These are phyloP conservation scores for Leishmania major DNA, from an alignment of 208 protist species.

Conservation along the genomic window DNA sequence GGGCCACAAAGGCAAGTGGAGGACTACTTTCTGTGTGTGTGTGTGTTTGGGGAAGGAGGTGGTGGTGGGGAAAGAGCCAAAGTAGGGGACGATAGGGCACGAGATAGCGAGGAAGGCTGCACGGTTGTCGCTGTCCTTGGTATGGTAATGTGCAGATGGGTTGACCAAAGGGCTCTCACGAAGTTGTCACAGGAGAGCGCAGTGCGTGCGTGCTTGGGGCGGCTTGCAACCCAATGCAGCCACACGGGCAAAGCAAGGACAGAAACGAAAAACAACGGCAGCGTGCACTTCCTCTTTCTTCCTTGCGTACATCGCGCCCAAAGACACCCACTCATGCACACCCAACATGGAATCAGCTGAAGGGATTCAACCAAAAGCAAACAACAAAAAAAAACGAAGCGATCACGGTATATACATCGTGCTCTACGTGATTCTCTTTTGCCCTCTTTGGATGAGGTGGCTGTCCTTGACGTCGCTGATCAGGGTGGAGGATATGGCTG, in stretches of 20 bases:
- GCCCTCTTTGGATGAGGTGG: neutral
- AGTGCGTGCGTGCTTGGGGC: neutral
- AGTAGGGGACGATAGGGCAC: neutral
- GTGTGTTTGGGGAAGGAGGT: neutral
- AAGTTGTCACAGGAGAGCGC: neutral
- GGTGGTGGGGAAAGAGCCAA: neutral
- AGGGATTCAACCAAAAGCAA: neutral
- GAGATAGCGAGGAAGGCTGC: neutral
- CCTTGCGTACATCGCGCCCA: slow-evolving; percentile 7
- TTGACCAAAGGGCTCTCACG: neutral
- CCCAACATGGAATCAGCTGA: slow-evolving; percentile 6
- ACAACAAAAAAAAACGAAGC: neutral
- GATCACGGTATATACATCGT: slow-evolving; percentile 11
- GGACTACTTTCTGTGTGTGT: neutral
- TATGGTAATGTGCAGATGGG: neutral
- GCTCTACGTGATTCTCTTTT: neutral
- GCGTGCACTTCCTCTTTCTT: neutral
- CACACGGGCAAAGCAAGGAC: neutral
- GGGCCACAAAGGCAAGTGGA: neutral
- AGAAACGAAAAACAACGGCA: neutral
- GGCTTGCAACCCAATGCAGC: neutral
- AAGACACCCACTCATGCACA: slow-evolving; percentile 1
- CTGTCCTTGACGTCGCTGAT: neutral
- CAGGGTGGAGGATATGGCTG: neutral
- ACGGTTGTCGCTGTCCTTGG: neutral